Conservation (phyloP, 2,329 filamentous ascomycete genomes). For the Colletotrichum nymphaeae region DNA sequence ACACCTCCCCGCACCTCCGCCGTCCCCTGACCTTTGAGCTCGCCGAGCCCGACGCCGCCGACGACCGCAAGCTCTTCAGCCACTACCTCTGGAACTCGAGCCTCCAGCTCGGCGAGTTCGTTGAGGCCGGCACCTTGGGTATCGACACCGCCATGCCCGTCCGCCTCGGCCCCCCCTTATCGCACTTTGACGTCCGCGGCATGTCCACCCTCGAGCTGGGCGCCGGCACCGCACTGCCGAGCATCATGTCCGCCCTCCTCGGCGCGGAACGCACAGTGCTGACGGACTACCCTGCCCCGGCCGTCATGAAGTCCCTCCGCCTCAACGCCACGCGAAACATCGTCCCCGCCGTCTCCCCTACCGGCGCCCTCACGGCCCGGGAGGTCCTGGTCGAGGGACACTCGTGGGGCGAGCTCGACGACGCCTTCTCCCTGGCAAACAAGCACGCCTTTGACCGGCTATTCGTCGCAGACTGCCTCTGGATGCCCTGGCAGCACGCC, state of each 20-base stretch:
- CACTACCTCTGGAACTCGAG: constrained; percentile 81
- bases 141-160: constrained; percentile 24
- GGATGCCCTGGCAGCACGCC: constrained; percentile 80
- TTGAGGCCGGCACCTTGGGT: constrained; percentile 60
- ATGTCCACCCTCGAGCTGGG: constrained; percentile 73
- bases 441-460: constrained; percentile 67
- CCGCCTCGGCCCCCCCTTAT: constrained; percentile 28
- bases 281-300: constrained; percentile 75
- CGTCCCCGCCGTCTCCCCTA: constrained; percentile 45
- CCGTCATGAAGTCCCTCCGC: constrained; percentile 68
- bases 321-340: constrained; percentile 68
- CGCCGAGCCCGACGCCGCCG: constrained; percentile 60
- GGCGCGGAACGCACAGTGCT: constrained; percentile 65
- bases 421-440: constrained; percentile 43
- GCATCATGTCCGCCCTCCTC: constrained; percentile 59
- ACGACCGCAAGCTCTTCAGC: constrained; percentile 71
- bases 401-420: constrained; percentile 68
- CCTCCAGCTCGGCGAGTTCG: constrained; percentile 64
- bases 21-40: constrained; percentile 57
- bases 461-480: constrained; percentile 78
- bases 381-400: constrained; percentile 67
- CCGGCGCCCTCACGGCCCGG: constrained; percentile 37
- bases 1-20: constrained; percentile 64
- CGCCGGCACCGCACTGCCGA: constrained; percentile 70
- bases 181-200: constrained; percentile 60